phyloP scores from a whole-genome alignment of 2,329 filamentous ascomycete species.

The Echinosphaeria canescens region DNA sequence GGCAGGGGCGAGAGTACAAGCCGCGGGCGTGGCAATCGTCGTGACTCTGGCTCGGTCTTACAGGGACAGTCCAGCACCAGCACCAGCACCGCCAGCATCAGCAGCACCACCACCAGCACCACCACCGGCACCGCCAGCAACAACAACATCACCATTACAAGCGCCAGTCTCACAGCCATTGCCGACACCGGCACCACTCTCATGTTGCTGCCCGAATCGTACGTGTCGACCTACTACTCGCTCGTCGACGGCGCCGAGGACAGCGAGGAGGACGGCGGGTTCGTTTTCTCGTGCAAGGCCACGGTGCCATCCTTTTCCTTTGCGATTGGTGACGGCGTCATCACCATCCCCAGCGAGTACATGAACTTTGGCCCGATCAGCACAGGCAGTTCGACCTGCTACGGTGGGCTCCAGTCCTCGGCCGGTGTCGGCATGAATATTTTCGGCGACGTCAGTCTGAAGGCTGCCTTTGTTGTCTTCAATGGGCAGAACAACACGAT shows the following conservation, averaged over 20 bases:
- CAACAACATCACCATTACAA: background rate
- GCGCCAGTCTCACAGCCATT: conserved; percentile 15
- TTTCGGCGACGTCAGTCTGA: background rate
- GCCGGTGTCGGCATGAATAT: conserved; percentile 1
- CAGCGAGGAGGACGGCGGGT: conserved; percentile 5
- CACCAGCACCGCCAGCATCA: no score
- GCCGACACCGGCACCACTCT: conserved; percentile 35
- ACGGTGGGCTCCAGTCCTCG: background rate
- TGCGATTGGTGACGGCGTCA: conserved; percentile 3
- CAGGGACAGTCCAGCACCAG: no score
- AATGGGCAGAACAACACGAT: no score
- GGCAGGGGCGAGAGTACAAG: no score
- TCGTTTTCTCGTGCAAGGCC: conserved; percentile 5
- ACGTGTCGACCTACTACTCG: conserved; percentile 25
- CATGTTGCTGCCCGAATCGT: conserved; percentile 20
- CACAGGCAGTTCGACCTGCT: background rate
- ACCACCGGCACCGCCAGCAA: background rate
- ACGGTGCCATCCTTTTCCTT: conserved; percentile 5
- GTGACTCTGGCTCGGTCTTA: no score
- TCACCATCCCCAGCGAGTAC: conserved; percentile 5
- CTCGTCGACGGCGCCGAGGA: conserved; percentile 18
- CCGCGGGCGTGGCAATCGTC: no score
- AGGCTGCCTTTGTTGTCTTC: conserved; percentile 1
- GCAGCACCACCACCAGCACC: no score
- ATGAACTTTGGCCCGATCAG: conserved; percentile 4